phyloP scores from a whole-genome alignment of 768 basidiomycete species.

The Filobasidium floriforme region DNA sequence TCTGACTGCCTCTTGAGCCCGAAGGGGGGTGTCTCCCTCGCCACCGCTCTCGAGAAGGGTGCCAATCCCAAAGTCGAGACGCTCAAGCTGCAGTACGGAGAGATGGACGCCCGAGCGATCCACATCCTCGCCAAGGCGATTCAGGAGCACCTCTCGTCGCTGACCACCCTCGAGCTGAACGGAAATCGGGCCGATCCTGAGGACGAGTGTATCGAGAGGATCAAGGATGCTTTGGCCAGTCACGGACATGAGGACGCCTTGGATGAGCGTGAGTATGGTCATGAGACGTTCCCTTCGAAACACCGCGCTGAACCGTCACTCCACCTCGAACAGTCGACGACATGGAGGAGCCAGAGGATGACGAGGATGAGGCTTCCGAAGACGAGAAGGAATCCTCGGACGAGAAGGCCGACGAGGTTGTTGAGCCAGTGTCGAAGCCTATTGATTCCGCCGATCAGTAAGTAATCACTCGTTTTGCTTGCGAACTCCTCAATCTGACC shows the following conservation, averaged over 20 bases:
- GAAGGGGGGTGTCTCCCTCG: constrained; percentile 64
- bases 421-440: neutral
- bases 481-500: neutral
- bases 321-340: constrained; percentile 52
- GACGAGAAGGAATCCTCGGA: constrained; percentile 32
- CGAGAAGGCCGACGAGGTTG: constrained; percentile 8
- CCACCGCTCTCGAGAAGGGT: constrained; percentile 59
- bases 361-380: constrained; percentile 55
- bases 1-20: constrained; percentile 83
- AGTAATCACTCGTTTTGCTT: neutral
- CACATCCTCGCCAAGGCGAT: constrained; percentile 62
- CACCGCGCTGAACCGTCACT: constrained; percentile 5
- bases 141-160: constrained; percentile 52
- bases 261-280: constrained; percentile 51
- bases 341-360: constrained; percentile 60
- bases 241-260: constrained; percentile 69
- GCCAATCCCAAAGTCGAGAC: constrained; percentile 66
- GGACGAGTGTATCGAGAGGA: constrained; percentile 49
- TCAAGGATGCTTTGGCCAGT: constrained; percentile 47
- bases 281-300: neutral
- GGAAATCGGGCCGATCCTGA: constrained; percentile 56
- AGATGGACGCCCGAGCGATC: constrained; percentile 66
- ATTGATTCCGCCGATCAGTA: neutral
- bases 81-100: constrained; percentile 84
- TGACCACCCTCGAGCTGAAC: constrained; percentile 73